A percentile compares a stretch with the other conserved stretches of the same genome.
Evolutionary conservation across 305 asterid species (phyloP).

Genomic region (Fraxinus floribunda): DNA sequence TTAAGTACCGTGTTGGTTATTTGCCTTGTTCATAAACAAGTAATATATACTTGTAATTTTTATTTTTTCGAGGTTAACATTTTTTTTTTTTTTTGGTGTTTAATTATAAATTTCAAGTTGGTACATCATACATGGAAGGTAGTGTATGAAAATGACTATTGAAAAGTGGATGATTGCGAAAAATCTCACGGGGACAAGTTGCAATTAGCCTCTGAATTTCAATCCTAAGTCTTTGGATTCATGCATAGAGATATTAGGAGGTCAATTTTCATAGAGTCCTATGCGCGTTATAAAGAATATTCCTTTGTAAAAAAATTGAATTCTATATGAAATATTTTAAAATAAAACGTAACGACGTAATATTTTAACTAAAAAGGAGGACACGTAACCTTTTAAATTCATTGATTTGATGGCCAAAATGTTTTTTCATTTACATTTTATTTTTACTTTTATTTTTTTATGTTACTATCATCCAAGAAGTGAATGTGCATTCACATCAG

Average conservation of each 20-base stretch:
- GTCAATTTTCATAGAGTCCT: not conserved
- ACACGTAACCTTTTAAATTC: not conserved
- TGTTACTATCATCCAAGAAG: not conserved
- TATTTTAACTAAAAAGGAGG: not conserved
- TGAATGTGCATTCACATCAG: not conserved
- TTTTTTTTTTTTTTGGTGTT: no score
- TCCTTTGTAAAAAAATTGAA: not conserved
- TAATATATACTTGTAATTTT: no score
- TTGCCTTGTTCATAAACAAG: no score
- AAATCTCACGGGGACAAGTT: not conserved
- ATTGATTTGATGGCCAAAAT: not conserved
- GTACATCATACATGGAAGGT: not conserved
- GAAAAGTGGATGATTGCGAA: not conserved
- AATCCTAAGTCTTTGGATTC: conserved; percentile 9
- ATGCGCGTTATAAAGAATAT: not conserved
- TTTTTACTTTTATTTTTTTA: not conserved
- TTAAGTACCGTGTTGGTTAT: no score
- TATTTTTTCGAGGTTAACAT: not conserved
- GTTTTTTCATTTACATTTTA: not conserved
- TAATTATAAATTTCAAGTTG: not conserved
- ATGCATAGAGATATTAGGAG: not conserved
- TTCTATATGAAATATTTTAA: not conserved
- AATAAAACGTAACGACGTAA: no score
- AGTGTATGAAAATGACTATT: not conserved
- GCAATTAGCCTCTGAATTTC: conserved; percentile 6